A percentile compares a stretch with the other conserved stretches of the same genome.
phyloP scores from a whole-genome alignment of 371 early-diverging fungal species.

The Mucor saturninus region DNA sequence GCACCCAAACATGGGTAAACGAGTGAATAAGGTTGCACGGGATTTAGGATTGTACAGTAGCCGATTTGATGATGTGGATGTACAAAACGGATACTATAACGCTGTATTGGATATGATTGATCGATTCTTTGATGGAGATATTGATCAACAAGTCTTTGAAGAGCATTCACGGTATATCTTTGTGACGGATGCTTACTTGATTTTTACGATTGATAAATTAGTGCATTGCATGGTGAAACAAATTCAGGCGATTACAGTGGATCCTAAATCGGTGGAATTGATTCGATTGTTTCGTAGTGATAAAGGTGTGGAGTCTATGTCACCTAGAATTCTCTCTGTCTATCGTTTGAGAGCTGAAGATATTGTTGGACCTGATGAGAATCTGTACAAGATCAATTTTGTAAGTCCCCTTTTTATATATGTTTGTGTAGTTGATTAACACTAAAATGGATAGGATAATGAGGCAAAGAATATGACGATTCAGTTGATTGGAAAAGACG shows the following conservation, averaged over 20 bases:
- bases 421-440: background rate
- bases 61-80: slow-evolving; percentile 58
- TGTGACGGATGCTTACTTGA: slow-evolving; percentile 83
- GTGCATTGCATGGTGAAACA: slow-evolving; percentile 81
- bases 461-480: slow-evolving; percentile 74
- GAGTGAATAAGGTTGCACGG: slow-evolving; percentile 76
- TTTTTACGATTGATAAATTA: slow-evolving; percentile 90
- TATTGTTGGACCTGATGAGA: slow-evolving; percentile 79
- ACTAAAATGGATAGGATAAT: slow-evolving; percentile 45
- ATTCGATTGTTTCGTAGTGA: slow-evolving; percentile 47
- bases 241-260: slow-evolving; percentile 51
- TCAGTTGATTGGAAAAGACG: slow-evolving; percentile 86
- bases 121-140: slow-evolving; percentile 79
- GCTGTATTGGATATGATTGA: slow-evolving; percentile 78
- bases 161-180: slow-evolving; percentile 88
- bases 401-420: slow-evolving; percentile 47
- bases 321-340: slow-evolving; percentile 48
- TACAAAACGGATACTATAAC: slow-evolving; percentile 70
- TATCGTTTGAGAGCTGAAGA: slow-evolving; percentile 86
- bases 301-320: slow-evolving; percentile 34
- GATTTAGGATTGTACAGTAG: slow-evolving; percentile 79
- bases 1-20: slow-evolving; percentile 61
- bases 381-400: slow-evolving; percentile 84
- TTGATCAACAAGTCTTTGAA: slow-evolving; percentile 90
- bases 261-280: slow-evolving; percentile 50